Evolutionary conservation across 2,329 filamentous ascomycete genomes (phyloP), one percentile per base, ranked within the genome.

Genomic region (Hymenoscyphus fructigenus): DNA sequence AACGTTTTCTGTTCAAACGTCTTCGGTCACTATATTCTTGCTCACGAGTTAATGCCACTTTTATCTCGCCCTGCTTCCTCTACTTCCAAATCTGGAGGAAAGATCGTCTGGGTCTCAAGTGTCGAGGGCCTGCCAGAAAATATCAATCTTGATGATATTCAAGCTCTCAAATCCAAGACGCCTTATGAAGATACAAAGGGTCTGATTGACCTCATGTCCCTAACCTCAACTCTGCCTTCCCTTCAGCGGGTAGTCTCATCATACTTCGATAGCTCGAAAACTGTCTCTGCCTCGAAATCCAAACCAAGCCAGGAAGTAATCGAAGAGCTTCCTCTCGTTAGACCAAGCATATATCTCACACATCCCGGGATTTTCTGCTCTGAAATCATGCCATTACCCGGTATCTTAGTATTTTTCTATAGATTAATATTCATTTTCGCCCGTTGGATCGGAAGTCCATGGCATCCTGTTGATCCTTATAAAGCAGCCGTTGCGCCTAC

Each of bases 1-100:
- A 84, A 92, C 70, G 87, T 97, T 20, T 99, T 98, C 76, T 90
- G 89, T 75, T 90, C 94, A 59, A 98, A 98, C 75, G 85, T 97
- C 34, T 98, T 99, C 75, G 95, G 95, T 0, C 95, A 99, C 79
- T 98, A 99, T 76, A 80, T 97, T 73, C 86, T 99, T 28, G 86
- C 87, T 17, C 93, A 97, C 76, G 87, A 89, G 74, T 83, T 98
- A 12, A 84, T 90, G 70, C 90, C 92, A 0, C 81, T 97, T 12
- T 83, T 99, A 7, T 75, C 73, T 41, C 69, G 64, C 10, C 69
- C 72, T 20, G 66, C 70, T 29, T 69, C 73, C 3, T 55, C 70
- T 6, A 66, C 70, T 5, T 65, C 70, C 7, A 65, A 64, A 44
- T 44, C 61, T 20, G 71, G 72, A n/a, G 72, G 73, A 6, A 74